Evolutionary conservation across 2,329 filamentous ascomycete genomes (phyloP).

Genomic region (Phoma herbarum): DNA sequence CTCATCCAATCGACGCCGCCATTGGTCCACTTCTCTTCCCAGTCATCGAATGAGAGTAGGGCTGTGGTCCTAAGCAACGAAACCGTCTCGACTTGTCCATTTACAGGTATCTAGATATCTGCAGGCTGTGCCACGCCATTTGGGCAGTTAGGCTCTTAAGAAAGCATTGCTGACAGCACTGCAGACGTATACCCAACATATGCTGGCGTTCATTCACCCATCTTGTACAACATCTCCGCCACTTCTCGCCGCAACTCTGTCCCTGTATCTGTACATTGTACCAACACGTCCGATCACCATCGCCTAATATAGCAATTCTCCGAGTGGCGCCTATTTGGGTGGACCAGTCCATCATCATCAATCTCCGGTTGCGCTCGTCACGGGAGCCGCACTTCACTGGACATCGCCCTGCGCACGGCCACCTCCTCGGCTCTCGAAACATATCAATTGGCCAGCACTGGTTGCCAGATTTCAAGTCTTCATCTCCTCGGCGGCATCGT

Average conservation of each 20-base stretch:
- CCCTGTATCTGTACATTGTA: constrained; percentile 28
- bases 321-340: constrained; percentile 34
- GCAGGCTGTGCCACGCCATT: constrained; percentile 37
- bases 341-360: constrained; percentile 26
- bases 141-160: constrained; percentile 21
- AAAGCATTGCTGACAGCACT: constrained; percentile 39
- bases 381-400: constrained; percentile 47
- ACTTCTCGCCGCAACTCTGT: constrained; percentile 9
- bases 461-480: constrained; percentile 36
- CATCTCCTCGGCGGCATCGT: constrained; percentile 39
- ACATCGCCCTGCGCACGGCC: constrained; percentile 37
- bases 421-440: constrained; percentile 32
- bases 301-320: constrained; percentile 45
- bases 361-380: constrained; percentile 38
- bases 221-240: constrained; percentile 38
- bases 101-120: constrained; percentile 43
- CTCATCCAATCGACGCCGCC: constrained; percentile 39
- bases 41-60: constrained; percentile 46
- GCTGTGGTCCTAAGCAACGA: constrained; percentile 37
- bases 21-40: constrained; percentile 43
- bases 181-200: constrained; percentile 30
- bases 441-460: constrained; percentile 45
- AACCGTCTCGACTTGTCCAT: constrained; percentile 41
- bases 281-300: constrained; percentile 34
- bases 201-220: constrained; percentile 29